These are phyloP conservation scores for Aspergillus sp. DNA, from an alignment of 2,329 filamentous ascomycete species.

Conservation along the genomic window DNA sequence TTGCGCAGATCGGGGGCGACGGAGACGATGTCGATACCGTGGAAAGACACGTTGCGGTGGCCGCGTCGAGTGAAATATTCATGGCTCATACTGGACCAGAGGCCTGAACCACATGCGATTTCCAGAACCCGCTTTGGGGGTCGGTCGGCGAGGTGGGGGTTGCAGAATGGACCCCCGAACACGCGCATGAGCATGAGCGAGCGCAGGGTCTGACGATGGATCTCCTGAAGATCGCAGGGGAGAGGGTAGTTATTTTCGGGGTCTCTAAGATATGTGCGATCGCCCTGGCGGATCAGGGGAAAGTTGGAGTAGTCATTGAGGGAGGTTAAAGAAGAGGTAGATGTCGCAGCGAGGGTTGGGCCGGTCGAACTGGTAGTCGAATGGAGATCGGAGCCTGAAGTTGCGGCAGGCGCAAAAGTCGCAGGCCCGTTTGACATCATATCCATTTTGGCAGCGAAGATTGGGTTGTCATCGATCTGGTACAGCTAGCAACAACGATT, in stretches of 20 bases:
- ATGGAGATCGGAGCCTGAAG: slow-evolving; percentile 37
- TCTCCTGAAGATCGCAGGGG: slow-evolving; percentile 81
- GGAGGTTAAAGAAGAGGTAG: slow-evolving; percentile 39
- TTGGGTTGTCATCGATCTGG: slow-evolving; percentile 22
- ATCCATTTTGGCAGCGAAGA: slow-evolving; percentile 26
- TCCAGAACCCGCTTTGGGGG: slow-evolving; percentile 80
- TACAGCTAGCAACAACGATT: slow-evolving; percentile 15
- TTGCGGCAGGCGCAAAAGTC: slow-evolving; percentile 27
- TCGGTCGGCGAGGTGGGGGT: slow-evolving; percentile 63
- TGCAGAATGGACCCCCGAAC: slow-evolving; percentile 77
- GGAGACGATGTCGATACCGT: slow-evolving; percentile 78
- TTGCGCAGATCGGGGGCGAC: slow-evolving; percentile 65
- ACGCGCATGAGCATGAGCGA: slow-evolving; percentile 80
- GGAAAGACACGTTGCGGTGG: slow-evolving; percentile 71
- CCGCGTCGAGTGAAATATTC: slow-evolving; percentile 72
- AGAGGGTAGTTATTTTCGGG: slow-evolving; percentile 74
- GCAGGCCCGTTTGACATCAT: slow-evolving; percentile 33
- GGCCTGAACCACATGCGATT: slow-evolving; percentile 80
- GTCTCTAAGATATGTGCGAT: slow-evolving; percentile 80
- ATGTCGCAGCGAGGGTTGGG: slow-evolving; percentile 32
- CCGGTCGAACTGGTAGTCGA: slow-evolving; percentile 36
- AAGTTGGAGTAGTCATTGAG: slow-evolving; percentile 45
- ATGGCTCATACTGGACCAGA: slow-evolving; percentile 88
- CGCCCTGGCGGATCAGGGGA: slow-evolving; percentile 72
- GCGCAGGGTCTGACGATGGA: slow-evolving; percentile 82